Base-by-base conservation (phyloP, 352 stramenopile genomes). In the Phytophthora citrophthora region DNA sequence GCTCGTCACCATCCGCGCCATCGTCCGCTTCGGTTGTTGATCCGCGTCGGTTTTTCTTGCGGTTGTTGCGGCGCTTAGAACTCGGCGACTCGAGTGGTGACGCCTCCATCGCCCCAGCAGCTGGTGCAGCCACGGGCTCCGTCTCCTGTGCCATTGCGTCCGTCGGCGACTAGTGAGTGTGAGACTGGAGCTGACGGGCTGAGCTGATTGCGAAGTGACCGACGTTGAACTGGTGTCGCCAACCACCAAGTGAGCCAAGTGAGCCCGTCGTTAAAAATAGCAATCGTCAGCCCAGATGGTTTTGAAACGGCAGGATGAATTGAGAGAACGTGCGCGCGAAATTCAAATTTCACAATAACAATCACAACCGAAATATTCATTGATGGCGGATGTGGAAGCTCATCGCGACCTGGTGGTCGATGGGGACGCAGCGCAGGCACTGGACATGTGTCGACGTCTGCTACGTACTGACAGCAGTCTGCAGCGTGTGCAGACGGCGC, bases 351-450 rank as follows among this genome's bases (percentile, higher is more conserved):
- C 20, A 20, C 20, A 20, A 20, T 20, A 20, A 20, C 20, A 20
- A 2, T 20, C 20, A 20, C 20, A 20, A 20, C 2, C 20, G 20
- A 20, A 20, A 20, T 48, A 31, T 54, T 32, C 16, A 36, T 1
- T 9, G 20, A 65, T 65, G 54, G 26, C 46, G 15, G 32, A 39
- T 16, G 51, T 75, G 46, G 72, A 87, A 55, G 55, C 79, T 49
- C 73, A 86, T 31, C 70, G 68, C 46, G 72, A 76, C n/a, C 24
- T 88, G 5, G 54, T 91, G 13, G 60, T 79, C 29, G 81, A 93
- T 1, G 81, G 82, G 4, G 61, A 77, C 9, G 58, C 68, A 5
- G 54, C 65, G 10, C 69, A 81, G 27, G 81, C 79, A 26, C 24
- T 80, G 31, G 77, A 89, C 29, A 48, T 88, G 39, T 82, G 75